phyloP scores from a whole-genome alignment of 805 yeast species.

The Suhomyces faveliae region DNA sequence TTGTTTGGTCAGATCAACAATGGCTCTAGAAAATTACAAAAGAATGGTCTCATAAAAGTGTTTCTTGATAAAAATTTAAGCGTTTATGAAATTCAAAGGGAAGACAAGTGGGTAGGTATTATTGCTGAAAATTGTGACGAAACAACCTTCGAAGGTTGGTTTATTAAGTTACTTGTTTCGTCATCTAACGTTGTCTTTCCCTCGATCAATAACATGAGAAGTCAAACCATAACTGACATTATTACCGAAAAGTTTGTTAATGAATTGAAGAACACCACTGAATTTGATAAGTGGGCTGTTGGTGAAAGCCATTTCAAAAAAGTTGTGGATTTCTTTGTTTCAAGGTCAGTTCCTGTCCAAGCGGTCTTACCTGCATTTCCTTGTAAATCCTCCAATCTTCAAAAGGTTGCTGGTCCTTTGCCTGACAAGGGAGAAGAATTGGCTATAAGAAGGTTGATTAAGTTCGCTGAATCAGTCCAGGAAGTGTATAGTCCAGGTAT shows the following conservation, averaged over 20 bases:
- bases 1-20: constrained; percentile 1
- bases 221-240: constrained; percentile 12
- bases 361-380: constrained; percentile 66
- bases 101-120: constrained; percentile 26
- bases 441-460: constrained; percentile 31
- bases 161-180: constrained; percentile 25
- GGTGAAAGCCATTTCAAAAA: constrained; percentile 45
- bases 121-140: constrained; percentile 24
- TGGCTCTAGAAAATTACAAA: not conserved
- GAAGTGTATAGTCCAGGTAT: constrained; percentile 54
- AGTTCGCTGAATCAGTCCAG: constrained; percentile 28
- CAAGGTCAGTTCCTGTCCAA: constrained; percentile 47
- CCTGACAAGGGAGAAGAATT: constrained; percentile 55
- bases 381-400: constrained; percentile 57
- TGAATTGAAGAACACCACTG: constrained; percentile 46
- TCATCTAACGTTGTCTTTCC: constrained; percentile 19
- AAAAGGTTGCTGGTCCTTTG: constrained; percentile 46
- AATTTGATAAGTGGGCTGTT: constrained; percentile 48
- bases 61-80: constrained; percentile 2
- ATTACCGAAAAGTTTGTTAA: constrained; percentile 45
- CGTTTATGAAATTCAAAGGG: constrained; percentile 22
- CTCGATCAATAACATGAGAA: constrained; percentile 3
- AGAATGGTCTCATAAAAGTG: constrained; percentile 3
- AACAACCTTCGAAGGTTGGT: constrained; percentile 33
- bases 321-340: constrained; percentile 47